phyloP scores from a whole-genome alignment of 2,329 filamentous ascomycete species.

The Alternaria consortialis region DNA sequence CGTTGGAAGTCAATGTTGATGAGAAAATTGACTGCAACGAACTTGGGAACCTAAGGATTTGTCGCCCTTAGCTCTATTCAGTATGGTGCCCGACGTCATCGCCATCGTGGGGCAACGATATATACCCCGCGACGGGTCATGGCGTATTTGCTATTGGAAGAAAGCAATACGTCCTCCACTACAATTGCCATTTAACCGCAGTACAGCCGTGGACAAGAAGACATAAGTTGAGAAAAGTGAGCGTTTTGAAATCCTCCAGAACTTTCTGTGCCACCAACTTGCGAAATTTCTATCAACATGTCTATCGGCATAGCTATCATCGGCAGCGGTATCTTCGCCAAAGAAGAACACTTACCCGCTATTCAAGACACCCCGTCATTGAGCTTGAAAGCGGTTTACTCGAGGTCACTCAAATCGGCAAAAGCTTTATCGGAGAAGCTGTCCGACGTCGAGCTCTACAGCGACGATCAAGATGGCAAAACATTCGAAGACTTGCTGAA shows the following conservation, averaged over 20 bases:
- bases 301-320: slow-evolving; percentile 68
- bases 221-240: neutral
- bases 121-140: slow-evolving; percentile 17
- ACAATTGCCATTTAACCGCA: slow-evolving; percentile 32
- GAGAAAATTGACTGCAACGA: slow-evolving; percentile 2
- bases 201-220: slow-evolving; percentile 10
- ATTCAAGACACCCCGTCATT: slow-evolving; percentile 64
- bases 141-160: slow-evolving; percentile 18
- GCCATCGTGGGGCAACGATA: slow-evolving; percentile 22
- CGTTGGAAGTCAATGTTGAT: neutral
- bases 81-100: slow-evolving; percentile 30
- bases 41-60: slow-evolving; percentile 11
- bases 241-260: neutral
- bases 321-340: slow-evolving; percentile 70
- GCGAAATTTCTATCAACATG: slow-evolving; percentile 8
- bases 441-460: slow-evolving; percentile 64
- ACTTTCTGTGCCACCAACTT: neutral
- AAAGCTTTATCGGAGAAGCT: slow-evolving; percentile 51
- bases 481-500: slow-evolving; percentile 62
- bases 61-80: slow-evolving; percentile 19
- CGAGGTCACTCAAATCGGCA: slow-evolving; percentile 68
- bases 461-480: slow-evolving; percentile 61
- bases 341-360: slow-evolving; percentile 69
- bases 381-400: slow-evolving; percentile 71
- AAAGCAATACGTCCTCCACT: neutral